Evolutionary conservation across 148 eudicot species (phyloP).

Genomic region (Fagopyrum tataricum): DNA sequence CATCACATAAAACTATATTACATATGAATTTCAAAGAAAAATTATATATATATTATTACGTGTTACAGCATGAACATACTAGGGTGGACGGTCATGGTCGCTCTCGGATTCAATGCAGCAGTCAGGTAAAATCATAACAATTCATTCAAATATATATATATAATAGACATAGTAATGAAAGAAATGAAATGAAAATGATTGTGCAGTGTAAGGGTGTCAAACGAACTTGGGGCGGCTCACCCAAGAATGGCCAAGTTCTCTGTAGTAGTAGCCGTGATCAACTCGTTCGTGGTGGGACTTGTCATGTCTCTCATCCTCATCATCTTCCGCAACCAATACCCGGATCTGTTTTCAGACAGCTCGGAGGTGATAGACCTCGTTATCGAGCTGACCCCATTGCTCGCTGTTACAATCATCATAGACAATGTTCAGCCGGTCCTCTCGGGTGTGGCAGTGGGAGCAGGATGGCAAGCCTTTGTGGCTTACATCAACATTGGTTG

Average conservation of each 20-base stretch:
- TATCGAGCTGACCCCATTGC: conserved; percentile 20
- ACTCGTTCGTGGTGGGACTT: conserved; percentile 18
- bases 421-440: conserved; percentile 30
- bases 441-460: not conserved
- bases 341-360: conserved; percentile 20
- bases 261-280: conserved; percentile 17
- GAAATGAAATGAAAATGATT: not conserved
- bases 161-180: too few species aligned
- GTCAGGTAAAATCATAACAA: conserved; percentile 27
- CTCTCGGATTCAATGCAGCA: conserved; percentile 48
- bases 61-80: conserved; percentile 41
- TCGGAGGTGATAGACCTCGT: conserved; percentile 17
- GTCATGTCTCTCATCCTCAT: conserved; percentile 17
- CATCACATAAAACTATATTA: not conserved
- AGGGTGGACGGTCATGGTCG: conserved; percentile 42
- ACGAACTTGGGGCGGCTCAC: conserved; percentile 25
- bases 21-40: too few species aligned
- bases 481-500: conserved; percentile 11
- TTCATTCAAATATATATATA: not conserved
- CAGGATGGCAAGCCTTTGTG: too few species aligned
- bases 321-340: conserved; percentile 16
- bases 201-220: conserved; percentile 28
- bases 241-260: conserved; percentile 24
- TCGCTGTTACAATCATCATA: conserved; percentile 22
- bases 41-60: too few species aligned